Conservation (phyloP, 305 asterid genomes). For the Fraxinus velutina region DNA sequence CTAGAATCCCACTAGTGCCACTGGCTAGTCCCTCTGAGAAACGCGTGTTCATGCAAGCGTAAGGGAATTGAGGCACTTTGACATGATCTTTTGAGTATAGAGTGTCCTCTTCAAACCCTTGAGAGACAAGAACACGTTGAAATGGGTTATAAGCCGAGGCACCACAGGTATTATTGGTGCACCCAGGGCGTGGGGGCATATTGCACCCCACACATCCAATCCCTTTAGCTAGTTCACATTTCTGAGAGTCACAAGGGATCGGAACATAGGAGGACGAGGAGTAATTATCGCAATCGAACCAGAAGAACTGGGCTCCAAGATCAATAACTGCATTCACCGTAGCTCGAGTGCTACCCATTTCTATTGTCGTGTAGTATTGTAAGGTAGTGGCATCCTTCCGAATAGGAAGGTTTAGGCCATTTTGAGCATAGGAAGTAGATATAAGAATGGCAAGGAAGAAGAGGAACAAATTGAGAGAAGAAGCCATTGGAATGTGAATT, state of each 20-base stretch:
- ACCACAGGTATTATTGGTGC: constrained; percentile 38
- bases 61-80: constrained; percentile 1
- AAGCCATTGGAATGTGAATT: constrained; percentile 6
- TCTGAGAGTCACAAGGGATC: constrained; percentile 28
- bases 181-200: constrained; percentile 39
- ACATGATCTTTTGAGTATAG: background rate
- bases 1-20: constrained; percentile 34
- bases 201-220: constrained; percentile 38
- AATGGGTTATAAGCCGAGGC: constrained; percentile 34
- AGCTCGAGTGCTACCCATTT: constrained; percentile 37
- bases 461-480: background rate
- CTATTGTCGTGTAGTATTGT: constrained; percentile 34
- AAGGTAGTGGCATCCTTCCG: constrained; percentile 30
- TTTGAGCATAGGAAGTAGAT: constrained; percentile 24
- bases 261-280: constrained; percentile 33
- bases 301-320: constrained; percentile 33
- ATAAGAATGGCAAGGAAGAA: constrained; percentile 8
- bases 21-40: constrained; percentile 29
- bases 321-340: constrained; percentile 29
- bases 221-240: constrained; percentile 23
- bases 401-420: constrained; percentile 26
- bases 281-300: constrained; percentile 41
- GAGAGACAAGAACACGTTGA: constrained; percentile 17
- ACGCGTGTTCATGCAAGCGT: constrained; percentile 27
- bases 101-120: constrained; percentile 30